A percentile compares a stretch with the other conserved stretches of the same genome.
Conservation (phyloP, 1,284 basidiomycete species). For the Pterulicium gracile region DNA sequence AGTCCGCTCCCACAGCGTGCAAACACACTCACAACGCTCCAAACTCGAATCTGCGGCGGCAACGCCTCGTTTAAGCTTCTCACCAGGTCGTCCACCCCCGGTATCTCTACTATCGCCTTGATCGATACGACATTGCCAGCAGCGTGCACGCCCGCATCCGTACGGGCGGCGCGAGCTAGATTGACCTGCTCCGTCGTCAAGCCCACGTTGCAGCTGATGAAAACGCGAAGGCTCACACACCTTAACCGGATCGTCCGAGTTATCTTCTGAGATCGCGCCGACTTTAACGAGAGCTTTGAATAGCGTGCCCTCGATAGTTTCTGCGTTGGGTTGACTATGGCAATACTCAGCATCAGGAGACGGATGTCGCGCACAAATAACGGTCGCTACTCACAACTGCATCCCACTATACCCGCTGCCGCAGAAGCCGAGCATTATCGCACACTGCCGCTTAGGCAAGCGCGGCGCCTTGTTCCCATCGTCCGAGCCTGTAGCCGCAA, state of each 20-base stretch:
- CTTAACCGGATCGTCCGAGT: slow-evolving; percentile 86
- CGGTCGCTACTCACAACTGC: slow-evolving; percentile 68
- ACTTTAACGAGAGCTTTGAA: slow-evolving; percentile 84
- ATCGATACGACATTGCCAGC: slow-evolving; percentile 90
- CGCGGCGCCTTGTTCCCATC: slow-evolving; percentile 22
- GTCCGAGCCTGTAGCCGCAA: slow-evolving; percentile 5
- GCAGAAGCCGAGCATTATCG: slow-evolving; percentile 69
- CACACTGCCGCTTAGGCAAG: slow-evolving; percentile 64
- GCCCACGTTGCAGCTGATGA: slow-evolving; percentile 3
- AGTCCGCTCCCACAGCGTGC: slow-evolving; percentile 2
- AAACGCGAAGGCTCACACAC: slow-evolving; percentile 25
- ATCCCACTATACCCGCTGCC: slow-evolving; percentile 85
- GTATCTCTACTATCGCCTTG: slow-evolving; percentile 77
- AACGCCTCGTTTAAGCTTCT: slow-evolving; percentile 79
- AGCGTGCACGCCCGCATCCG: slow-evolving; percentile 96
- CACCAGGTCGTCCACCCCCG: slow-evolving; percentile 63
- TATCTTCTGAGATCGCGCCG: slow-evolving; percentile 89
- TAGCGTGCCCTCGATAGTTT: slow-evolving; percentile 87
- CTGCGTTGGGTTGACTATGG: slow-evolving; percentile 44
- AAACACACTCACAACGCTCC: slow-evolving; percentile 61
- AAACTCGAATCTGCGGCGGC: slow-evolving; percentile 86
- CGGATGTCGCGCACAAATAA: no score
- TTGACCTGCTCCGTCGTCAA: slow-evolving; percentile 46
- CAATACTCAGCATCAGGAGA: not conserved
- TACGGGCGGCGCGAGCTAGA: slow-evolving; percentile 85